Evolutionary conservation across 2,329 filamentous ascomycete genomes (phyloP), one percentile per base, ranked within the genome.

Genomic region (Aspergillus persii): DNA sequence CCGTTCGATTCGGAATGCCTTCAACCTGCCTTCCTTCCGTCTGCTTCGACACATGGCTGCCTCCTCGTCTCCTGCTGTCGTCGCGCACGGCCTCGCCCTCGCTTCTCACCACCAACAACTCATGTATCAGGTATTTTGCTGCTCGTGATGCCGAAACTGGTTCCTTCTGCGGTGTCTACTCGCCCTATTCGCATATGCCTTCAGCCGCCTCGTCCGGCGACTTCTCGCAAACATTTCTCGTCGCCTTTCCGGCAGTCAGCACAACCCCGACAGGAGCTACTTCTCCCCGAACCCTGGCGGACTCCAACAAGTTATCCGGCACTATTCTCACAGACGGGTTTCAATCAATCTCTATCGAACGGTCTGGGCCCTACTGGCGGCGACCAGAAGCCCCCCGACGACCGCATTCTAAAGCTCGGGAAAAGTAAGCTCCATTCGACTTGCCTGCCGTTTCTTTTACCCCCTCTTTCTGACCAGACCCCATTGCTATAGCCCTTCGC

Each of bases 341-440:
- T 62, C 18, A 62, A 61, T 51, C 59, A 60, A 53, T 63, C 64
- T 1, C 44, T 72, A 9, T 49, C 57, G 9, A 66, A 72, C 26
- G 67, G 67, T 5, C 57, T 68, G 18, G 63, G 62, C 9, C 60
- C 66, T 7, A 41, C n/a, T 15, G 58, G 64, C 15, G 59, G 68
- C 33, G 79, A 81, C 64, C 75, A 79, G 61, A 78, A 81, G 64
- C 81, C 81, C 8, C 80, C 83, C 29, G 81, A 86, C 66, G 83
- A 87, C 72, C 80, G 86, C 61, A 83, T 84, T 7, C 61, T 88
- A 57, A 86, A 86, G 72, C 77, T 88, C 8, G 86, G 86, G 39
- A 85, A 84, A 68, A 88, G 84, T 86, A 41, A 2, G 12, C 9
- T 36, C 33, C 7, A 3, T 3, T 36, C 33, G 3, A 9, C 5